Evolutionary conservation across 805 yeast genomes (phyloP).

Genomic region (Wickerhamomyces bisporus): DNA sequence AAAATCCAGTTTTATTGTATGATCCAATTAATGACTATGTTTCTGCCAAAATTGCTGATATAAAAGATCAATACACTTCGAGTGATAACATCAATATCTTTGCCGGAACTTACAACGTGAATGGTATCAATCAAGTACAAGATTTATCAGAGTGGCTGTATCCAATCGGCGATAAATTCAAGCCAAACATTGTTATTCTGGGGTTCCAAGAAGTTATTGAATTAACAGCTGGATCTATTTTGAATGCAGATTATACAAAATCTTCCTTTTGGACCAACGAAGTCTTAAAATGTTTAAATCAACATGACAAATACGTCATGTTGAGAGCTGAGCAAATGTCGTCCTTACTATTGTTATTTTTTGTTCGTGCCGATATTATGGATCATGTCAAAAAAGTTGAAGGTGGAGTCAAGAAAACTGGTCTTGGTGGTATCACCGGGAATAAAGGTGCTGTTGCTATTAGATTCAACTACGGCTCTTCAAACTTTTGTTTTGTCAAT

Average conservation of each 20-base stretch:
- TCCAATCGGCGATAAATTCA: slow-evolving; percentile 53
- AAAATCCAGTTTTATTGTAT: slow-evolving; percentile 63
- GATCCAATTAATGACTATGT: slow-evolving; percentile 90
- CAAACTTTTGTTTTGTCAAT: slow-evolving; percentile 78
- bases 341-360: slow-evolving; percentile 58
- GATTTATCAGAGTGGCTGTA: slow-evolving; percentile 77
- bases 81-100: slow-evolving; percentile 57
- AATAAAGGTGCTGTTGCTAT: slow-evolving; percentile 97
- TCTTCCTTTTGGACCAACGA: slow-evolving; percentile 74
- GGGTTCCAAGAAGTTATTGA: slow-evolving; percentile 96
- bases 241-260: slow-evolving; percentile 78
- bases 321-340: slow-evolving; percentile 73
- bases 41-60: slow-evolving; percentile 48
- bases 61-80: slow-evolving; percentile 47
- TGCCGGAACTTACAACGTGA: slow-evolving; percentile 84
- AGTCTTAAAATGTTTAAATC: slow-evolving; percentile 59
- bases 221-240: slow-evolving; percentile 82
- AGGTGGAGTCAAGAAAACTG: slow-evolving; percentile 94
- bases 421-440: slow-evolving; percentile 95
- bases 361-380: slow-evolving; percentile 47
- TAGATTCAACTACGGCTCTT: slow-evolving; percentile 74
- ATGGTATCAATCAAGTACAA: slow-evolving; percentile 56
- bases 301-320: slow-evolving; percentile 51
- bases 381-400: slow-evolving; percentile 71
- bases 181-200: slow-evolving; percentile 79